phyloP scores from a whole-genome alignment of 2,329 filamentous ascomycete species.

The Diaporthe humulicola region DNA sequence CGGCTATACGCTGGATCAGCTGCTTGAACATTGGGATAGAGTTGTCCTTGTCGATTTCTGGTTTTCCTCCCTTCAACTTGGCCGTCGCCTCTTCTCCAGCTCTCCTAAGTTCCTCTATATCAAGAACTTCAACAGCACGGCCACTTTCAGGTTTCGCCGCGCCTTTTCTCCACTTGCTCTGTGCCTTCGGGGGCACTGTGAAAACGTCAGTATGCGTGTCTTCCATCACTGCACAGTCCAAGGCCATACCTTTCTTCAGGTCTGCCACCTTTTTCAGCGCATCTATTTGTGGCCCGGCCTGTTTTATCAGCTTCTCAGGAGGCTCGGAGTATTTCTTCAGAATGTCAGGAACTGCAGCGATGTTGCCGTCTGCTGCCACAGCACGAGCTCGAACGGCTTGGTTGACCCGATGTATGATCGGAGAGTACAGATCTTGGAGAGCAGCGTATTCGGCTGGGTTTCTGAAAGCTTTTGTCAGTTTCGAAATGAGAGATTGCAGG shows the following conservation, averaged over 20 bases:
- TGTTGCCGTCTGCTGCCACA: slow-evolving; percentile 75
- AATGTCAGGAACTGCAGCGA: slow-evolving; percentile 73
- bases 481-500: no score
- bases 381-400: slow-evolving; percentile 88
- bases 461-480: slow-evolving; percentile 39
- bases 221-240: background rate
- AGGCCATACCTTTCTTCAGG: slow-evolving; percentile 81
- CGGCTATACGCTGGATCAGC: slow-evolving; percentile 61
- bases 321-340: slow-evolving; percentile 81
- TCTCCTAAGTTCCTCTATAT: background rate
- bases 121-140: background rate
- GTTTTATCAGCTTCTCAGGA: slow-evolving; percentile 74
- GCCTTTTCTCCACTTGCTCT: slow-evolving; percentile 76
- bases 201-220: background rate
- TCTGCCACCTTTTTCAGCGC: slow-evolving; percentile 77
- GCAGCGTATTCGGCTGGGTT: slow-evolving; percentile 76
- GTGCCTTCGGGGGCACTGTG: slow-evolving; percentile 81
- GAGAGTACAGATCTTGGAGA: slow-evolving; percentile 86
- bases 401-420: slow-evolving; percentile 88
- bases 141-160: slow-evolving; percentile 10
- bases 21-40: slow-evolving; percentile 93
- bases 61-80: slow-evolving; percentile 45
- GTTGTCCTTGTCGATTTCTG: slow-evolving; percentile 72
- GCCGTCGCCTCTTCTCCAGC: slow-evolving; percentile 41
- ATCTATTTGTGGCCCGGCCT: slow-evolving; percentile 70